Conservation (phyloP, 208 protist species). For the Novymonas esmeraldas region DNA sequence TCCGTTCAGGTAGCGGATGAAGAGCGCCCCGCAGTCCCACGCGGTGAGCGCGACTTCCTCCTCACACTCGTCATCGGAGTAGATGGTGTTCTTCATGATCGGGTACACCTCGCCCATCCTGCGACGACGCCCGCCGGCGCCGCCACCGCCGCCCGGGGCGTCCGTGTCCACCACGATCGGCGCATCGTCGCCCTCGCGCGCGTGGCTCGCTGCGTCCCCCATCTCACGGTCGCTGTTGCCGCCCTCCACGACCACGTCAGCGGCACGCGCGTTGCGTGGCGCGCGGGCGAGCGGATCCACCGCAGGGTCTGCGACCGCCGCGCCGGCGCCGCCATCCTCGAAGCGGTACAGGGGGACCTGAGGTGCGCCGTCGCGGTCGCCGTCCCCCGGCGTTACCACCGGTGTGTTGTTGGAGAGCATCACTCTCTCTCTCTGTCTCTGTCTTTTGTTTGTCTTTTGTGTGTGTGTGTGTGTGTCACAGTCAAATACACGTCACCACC, state of each 20-base stretch:
- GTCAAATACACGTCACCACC: background rate
- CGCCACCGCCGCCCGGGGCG: slow-evolving; percentile 6
- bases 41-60: slow-evolving; percentile 34
- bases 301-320: background rate
- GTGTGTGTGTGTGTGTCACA: background rate
- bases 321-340: background rate
- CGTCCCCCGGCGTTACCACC: background rate
- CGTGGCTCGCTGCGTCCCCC: background rate
- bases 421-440: background rate
- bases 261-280: slow-evolving; percentile 18
- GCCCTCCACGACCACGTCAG: slow-evolving; percentile 35
- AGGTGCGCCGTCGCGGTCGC: background rate
- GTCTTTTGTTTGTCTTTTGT: background rate
- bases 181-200: slow-evolving; percentile 6
- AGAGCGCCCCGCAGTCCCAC: slow-evolving; percentile 45
- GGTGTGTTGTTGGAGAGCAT: background rate
- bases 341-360: background rate
- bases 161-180: background rate
- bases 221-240: background rate
- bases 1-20: slow-evolving; percentile 55
- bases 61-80: slow-evolving; percentile 54
- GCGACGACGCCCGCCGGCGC: slow-evolving; percentile 12
- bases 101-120: slow-evolving; percentile 55
- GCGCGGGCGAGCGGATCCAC: background rate
- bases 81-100: slow-evolving; percentile 72